Evolutionary conservation across 495 filamentous ascomycete genomes (phyloP).

Genomic region (Letharia lupina): DNA sequence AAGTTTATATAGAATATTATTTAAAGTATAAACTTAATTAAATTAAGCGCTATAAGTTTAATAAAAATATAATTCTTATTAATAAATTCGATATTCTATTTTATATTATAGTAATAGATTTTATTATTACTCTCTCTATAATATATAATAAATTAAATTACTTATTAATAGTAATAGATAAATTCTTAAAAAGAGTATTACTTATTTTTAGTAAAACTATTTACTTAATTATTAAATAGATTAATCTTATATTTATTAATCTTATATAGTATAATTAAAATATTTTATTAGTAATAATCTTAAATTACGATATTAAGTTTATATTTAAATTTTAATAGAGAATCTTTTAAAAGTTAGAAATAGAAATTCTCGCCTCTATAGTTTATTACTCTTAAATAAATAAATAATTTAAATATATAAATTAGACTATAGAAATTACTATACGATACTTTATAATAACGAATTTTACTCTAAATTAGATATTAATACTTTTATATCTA

Average conservation of each 20-base stretch:
- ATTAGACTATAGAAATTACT: too few relatives aligned
- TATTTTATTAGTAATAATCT: not conserved
- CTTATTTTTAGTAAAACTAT: not conserved
- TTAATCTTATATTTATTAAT: not conserved
- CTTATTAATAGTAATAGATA: too few relatives aligned
- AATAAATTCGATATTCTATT: not conserved
- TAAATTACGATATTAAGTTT: too few relatives aligned
- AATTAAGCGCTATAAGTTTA: not conserved
- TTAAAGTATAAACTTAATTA: conserved; percentile 3
- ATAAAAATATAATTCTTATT: not conserved
- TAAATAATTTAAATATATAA: too few relatives aligned
- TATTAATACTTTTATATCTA: not conserved
- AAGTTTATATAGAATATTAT: not conserved
- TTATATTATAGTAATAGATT: conserved; percentile 9
- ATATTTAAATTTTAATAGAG: too few relatives aligned
- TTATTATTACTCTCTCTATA: too few relatives aligned
- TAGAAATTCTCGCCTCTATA: too few relatives aligned
- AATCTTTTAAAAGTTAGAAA: too few relatives aligned
- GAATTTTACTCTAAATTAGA: not conserved
- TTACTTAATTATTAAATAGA: not conserved
- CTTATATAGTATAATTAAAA: conserved; percentile 5
- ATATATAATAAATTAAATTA: too few relatives aligned
- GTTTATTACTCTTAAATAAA: too few relatives aligned
- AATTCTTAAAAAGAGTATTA: not conserved
- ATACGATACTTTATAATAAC: not conserved